Percentiles rank a stretch among this genome's conserved stretches.
phyloP scores from a whole-genome alignment of 2,329 filamentous ascomycete species.

The Colletotrichum theobromicola region DNA sequence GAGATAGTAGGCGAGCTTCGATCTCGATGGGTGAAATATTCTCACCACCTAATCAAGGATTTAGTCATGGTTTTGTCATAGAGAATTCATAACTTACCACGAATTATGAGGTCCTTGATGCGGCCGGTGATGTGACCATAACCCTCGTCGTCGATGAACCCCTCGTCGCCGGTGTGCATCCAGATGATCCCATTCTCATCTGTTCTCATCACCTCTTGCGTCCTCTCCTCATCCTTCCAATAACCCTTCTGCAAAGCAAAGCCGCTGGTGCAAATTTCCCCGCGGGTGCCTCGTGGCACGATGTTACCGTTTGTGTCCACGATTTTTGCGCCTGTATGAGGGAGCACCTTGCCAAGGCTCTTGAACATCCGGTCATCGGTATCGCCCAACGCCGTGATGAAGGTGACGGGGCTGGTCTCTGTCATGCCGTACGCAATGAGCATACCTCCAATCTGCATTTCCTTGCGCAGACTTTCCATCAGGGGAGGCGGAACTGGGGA shows the following conservation, averaged over 20 bases:
- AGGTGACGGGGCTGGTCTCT: not conserved
- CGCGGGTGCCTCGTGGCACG: constrained; percentile 58
- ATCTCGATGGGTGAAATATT: not conserved
- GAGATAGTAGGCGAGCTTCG: not conserved
- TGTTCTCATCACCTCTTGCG: not conserved
- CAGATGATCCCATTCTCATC: not conserved
- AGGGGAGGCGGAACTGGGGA: not conserved
- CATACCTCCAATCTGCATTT: not conserved
- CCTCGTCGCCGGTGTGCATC: not conserved
- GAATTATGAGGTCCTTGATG: not conserved
- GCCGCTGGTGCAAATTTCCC: constrained; percentile 69
- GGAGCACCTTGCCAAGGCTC: not conserved
- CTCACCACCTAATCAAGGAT: not conserved
- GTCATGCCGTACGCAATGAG: not conserved
- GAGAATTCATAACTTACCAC: not conserved
- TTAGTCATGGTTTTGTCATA: not conserved
- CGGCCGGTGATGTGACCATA: not conserved
- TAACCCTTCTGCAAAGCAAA: constrained; percentile 67
- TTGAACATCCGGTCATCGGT: not conserved
- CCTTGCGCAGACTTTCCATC: not conserved
- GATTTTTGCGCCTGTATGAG: not conserved
- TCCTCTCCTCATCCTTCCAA: constrained; percentile 56
- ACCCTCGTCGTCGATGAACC: not conserved
- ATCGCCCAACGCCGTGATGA: not conserved
- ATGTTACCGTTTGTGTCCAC: constrained; percentile 29